A percentile compares a stretch with the other conserved stretches of the same genome.
These are phyloP conservation scores for Podaxis mareebaensis DNA, from an alignment of 768 basidiomycete species.

Conservation along the genomic window DNA sequence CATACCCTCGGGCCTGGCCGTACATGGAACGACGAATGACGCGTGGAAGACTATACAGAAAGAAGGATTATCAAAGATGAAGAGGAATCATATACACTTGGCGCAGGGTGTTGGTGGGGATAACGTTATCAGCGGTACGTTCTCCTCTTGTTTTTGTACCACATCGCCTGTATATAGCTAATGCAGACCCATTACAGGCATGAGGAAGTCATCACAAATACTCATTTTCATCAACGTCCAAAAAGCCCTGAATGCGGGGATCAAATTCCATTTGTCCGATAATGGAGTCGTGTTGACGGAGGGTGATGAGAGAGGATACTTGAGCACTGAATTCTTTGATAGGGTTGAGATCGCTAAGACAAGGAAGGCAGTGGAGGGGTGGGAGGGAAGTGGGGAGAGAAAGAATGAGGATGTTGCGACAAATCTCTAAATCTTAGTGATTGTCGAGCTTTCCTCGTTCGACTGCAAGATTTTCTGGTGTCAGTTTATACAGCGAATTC, in stretches of 20 bases:
- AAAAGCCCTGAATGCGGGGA: conserved; percentile 65
- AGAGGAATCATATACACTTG: conserved; percentile 89
- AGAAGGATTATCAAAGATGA: conserved; percentile 81
- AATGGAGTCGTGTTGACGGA: conserved; percentile 90
- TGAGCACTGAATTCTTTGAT: conserved; percentile 65
- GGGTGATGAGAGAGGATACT: conserved; percentile 65
- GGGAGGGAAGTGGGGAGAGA: conserved; percentile 28
- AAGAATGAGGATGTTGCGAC: conserved; percentile 7
- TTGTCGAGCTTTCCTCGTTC: no score
- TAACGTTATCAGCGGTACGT: conserved; percentile 75
- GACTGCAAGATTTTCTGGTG: no score
- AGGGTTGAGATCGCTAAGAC: conserved; percentile 57
- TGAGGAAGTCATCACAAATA: conserved; percentile 76
- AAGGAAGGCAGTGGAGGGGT: conserved; percentile 33
- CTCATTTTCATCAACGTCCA: conserved; percentile 81
- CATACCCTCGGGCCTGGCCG: conserved; percentile 69
- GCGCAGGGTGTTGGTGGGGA: conserved; percentile 74
- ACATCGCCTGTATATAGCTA: not conserved
- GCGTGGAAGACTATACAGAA: conserved; percentile 76
- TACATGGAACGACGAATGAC: conserved; percentile 73
- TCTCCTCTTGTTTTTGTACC: not conserved
- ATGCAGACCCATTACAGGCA: conserved; percentile 49
- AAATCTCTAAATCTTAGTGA: no score
- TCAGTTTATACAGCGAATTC: no score
- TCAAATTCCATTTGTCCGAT: conserved; percentile 74